These are phyloP conservation scores for Allium fistulosum DNA, from an alignment of 106 monocot genomes.

Conservation along the genomic window DNA sequence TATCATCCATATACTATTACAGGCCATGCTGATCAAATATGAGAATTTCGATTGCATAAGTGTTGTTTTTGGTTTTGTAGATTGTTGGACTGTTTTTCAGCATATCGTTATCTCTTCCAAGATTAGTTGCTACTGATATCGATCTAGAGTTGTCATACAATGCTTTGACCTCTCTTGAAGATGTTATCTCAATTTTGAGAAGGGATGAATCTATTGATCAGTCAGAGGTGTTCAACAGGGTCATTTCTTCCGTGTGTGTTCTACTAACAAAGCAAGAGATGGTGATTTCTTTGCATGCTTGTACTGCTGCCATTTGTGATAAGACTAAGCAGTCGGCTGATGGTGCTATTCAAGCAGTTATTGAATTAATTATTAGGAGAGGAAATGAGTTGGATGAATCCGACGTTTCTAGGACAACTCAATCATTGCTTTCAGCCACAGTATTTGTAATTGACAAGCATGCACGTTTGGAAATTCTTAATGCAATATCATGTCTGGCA, in stretches of 20 bases:
- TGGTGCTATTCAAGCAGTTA: constrained; percentile 87
- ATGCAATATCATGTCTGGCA: constrained; percentile 89
- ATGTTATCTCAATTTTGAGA: constrained; percentile 87
- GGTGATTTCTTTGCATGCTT: constrained; percentile 63
- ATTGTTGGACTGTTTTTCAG: constrained; percentile 79
- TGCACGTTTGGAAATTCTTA: constrained; percentile 85
- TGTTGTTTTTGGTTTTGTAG: constrained; percentile 28
- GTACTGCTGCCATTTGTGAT: constrained; percentile 72
- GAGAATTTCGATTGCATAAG: neutral
- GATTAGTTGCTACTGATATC: constrained; percentile 39
- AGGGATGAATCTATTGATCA: constrained; percentile 98
- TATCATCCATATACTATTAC: neutral
- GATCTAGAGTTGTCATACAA: constrained; percentile 86
- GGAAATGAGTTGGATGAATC: constrained; percentile 74
- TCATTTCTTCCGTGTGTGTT: constrained; percentile 71
- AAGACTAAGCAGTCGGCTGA: constrained; percentile 94
- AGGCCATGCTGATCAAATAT: neutral
- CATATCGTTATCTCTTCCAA: constrained; percentile 91
- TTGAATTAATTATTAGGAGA: constrained; percentile 72
- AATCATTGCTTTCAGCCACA: constrained; percentile 76
- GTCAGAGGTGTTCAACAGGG: constrained; percentile 85
- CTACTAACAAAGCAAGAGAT: constrained; percentile 94
- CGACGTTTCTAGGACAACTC: constrained; percentile 89
- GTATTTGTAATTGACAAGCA: constrained; percentile 60
- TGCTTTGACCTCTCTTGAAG: constrained; percentile 88